These are phyloP conservation scores for Scutellaria barbata DNA, from an alignment of 257 asterid species.

Conservation along the genomic window DNA sequence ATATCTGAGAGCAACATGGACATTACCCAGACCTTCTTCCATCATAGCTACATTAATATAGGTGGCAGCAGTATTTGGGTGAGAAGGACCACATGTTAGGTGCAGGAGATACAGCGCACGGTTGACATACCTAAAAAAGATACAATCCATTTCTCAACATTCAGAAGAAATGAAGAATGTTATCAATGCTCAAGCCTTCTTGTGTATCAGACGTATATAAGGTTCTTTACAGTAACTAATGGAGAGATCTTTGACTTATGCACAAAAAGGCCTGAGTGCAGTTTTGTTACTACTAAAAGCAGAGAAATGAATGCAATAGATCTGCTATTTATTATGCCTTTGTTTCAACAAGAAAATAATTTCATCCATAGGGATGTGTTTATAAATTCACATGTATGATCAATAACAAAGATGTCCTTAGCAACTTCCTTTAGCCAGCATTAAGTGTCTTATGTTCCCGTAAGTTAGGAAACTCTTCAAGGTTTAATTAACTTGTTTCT, in stretches of 20 bases:
- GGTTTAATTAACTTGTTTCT: constrained; percentile 12
- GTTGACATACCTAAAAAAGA: constrained; percentile 70
- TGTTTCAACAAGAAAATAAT: constrained; percentile 3
- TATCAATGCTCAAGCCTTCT: not conserved
- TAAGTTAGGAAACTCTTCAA: constrained; percentile 3
- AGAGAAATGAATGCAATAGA: constrained; percentile 3
- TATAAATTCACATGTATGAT: not conserved
- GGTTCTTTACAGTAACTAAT: not conserved
- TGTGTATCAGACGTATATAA: constrained; percentile 1
- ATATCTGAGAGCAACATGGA: constrained; percentile 79
- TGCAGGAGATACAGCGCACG: constrained; percentile 83
- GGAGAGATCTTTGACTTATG: constrained; percentile 6
- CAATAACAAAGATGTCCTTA: not conserved
- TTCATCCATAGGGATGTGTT: not conserved
- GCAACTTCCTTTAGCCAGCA: too few species aligned
- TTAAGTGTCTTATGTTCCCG: not conserved
- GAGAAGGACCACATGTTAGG: constrained; percentile 82
- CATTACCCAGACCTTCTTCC: constrained; percentile 91
- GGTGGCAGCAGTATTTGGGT: constrained; percentile 84
- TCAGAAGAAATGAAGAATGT: constrained; percentile 16
- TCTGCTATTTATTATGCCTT: constrained; percentile 11
- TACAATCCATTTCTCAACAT: constrained; percentile 28
- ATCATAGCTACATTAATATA: constrained; percentile 86
- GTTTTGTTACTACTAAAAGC: not conserved
- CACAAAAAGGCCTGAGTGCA: not conserved